Evolutionary conservation across 495 filamentous ascomycete genomes (phyloP).

Genomic region (Podospora anserina): DNA sequence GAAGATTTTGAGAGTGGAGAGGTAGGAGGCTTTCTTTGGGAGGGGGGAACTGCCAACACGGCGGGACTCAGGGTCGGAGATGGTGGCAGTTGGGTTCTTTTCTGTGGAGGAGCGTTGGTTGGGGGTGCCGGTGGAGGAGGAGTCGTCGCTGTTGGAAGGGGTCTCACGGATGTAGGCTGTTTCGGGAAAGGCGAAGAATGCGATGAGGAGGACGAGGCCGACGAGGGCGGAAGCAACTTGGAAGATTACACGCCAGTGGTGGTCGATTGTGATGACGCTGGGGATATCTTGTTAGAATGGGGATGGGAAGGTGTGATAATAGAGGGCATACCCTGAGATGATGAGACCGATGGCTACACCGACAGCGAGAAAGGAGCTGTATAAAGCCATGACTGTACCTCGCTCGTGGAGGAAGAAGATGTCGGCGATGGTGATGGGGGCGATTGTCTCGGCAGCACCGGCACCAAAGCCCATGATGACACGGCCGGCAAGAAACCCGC

Average conservation of each 20-base stretch:
- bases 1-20: slow-evolving; percentile 40
- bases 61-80: slow-evolving; percentile 6
- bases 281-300: not conserved
- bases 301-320: not conserved
- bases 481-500: slow-evolving; percentile 42
- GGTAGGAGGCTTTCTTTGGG: slow-evolving; percentile 27
- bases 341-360: slow-evolving; percentile 49
- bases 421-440: slow-evolving; percentile 53
- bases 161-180: slow-evolving; percentile 41
- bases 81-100: slow-evolving; percentile 6
- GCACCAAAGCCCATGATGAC: slow-evolving; percentile 51
- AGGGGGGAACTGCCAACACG: not conserved
- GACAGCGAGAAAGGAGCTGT: slow-evolving; percentile 46
- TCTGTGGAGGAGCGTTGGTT: not conserved
- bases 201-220: slow-evolving; percentile 42
- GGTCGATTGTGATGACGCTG: slow-evolving; percentile 48
- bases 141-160: not conserved
- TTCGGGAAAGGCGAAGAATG: slow-evolving; percentile 54
- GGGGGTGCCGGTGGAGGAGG: not conserved
- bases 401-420: slow-evolving; percentile 59
- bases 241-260: slow-evolving; percentile 52
- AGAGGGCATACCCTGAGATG: slow-evolving; percentile 37
- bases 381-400: slow-evolving; percentile 48
- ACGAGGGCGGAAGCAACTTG: slow-evolving; percentile 47
- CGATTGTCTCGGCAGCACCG: slow-evolving; percentile 53